Conservation (phyloP, 2,329 filamentous ascomycete species). For the Aspergillus proliferans region DNA sequence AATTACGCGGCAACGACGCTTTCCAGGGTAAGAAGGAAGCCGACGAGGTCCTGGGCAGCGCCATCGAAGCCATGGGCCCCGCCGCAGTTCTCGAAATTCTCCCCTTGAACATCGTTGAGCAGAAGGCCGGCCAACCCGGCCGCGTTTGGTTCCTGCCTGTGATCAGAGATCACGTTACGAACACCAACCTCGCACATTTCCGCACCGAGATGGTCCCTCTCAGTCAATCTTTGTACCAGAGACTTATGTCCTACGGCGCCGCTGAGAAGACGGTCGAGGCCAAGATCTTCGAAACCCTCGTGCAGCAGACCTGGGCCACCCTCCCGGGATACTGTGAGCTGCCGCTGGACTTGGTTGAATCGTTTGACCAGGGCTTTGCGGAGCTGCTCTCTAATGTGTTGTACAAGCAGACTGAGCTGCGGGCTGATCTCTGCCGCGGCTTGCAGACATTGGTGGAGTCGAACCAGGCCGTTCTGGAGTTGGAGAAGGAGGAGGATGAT, state of each 20-base stretch:
- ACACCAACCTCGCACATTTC: slow-evolving; percentile 83
- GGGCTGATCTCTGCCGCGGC: slow-evolving; percentile 78
- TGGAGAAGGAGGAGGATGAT: slow-evolving; percentile 64
- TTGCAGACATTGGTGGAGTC: slow-evolving; percentile 86
- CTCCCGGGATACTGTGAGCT: slow-evolving; percentile 93
- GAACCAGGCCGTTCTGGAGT: slow-evolving; percentile 70
- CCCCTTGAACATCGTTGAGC: slow-evolving; percentile 76
- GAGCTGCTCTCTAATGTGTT: slow-evolving; percentile 86
- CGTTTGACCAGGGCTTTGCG: slow-evolving; percentile 83
- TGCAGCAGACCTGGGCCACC: slow-evolving; percentile 91
- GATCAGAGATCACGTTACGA: slow-evolving; percentile 80
- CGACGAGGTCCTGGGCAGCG: slow-evolving; percentile 81
- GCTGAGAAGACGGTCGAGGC: slow-evolving; percentile 89
- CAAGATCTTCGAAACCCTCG: slow-evolving; percentile 95
- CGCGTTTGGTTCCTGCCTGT: slow-evolving; percentile 93
- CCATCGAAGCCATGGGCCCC: slow-evolving; percentile 83
- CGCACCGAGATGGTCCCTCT: slow-evolving; percentile 77
- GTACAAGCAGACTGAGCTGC: slow-evolving; percentile 83
- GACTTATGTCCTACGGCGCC: slow-evolving; percentile 72
- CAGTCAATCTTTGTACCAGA: slow-evolving; percentile 84
- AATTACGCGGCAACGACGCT: slow-evolving; percentile 77
- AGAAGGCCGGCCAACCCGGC: slow-evolving; percentile 70
- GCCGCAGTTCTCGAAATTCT: slow-evolving; percentile 74
- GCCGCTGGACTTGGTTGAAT: slow-evolving; percentile 66
- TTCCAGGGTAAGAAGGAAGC: slow-evolving; percentile 94